Percentiles rank a stretch among this genome's conserved stretches.
Conservation (phyloP, 805 yeast species). For the Pichia phayaonensis region DNA sequence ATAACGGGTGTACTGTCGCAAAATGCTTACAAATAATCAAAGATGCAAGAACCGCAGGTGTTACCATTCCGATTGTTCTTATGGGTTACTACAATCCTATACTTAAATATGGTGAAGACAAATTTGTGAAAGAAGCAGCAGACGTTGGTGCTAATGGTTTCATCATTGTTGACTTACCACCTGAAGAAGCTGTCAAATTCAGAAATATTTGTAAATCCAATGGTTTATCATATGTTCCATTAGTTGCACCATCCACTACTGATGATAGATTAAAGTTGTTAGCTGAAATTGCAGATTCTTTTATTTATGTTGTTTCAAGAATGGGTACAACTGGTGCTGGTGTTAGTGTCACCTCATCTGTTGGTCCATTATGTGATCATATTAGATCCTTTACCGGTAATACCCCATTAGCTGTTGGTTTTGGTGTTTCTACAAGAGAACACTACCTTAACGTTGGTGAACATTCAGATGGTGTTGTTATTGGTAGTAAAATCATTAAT, state of each 20-base stretch:
- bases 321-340: slow-evolving; percentile 98
- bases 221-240: slow-evolving; percentile 81
- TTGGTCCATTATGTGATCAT: slow-evolving; percentile 60
- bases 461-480: slow-evolving; percentile 90
- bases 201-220: slow-evolving; percentile 60
- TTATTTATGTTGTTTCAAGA: slow-evolving; percentile 91
- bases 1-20: slow-evolving; percentile 70
- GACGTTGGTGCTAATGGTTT: slow-evolving; percentile 92
- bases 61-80: slow-evolving; percentile 78
- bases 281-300: slow-evolving; percentile 86
- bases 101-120: slow-evolving; percentile 79
- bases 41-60: slow-evolving; percentile 74
- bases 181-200: slow-evolving; percentile 90
- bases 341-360: slow-evolving; percentile 51
- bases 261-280: slow-evolving; percentile 76
- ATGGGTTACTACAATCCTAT: slow-evolving; percentile 99
- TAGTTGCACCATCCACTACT: slow-evolving; percentile 95
- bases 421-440: slow-evolving; percentile 92
- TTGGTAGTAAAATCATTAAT: slow-evolving; percentile 80
- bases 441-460: slow-evolving; percentile 76
- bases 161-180: slow-evolving; percentile 92
- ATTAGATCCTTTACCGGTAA: slow-evolving; percentile 72
- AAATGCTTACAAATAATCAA: slow-evolving; percentile 64
- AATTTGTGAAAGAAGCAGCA: slow-evolving; percentile 69
- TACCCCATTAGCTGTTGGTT: slow-evolving; percentile 89